A percentile compares a stretch with the other conserved stretches of the same genome.
phyloP scores from a whole-genome alignment of 2,329 filamentous ascomycete species.

The Fragosphaeria purpurea region DNA sequence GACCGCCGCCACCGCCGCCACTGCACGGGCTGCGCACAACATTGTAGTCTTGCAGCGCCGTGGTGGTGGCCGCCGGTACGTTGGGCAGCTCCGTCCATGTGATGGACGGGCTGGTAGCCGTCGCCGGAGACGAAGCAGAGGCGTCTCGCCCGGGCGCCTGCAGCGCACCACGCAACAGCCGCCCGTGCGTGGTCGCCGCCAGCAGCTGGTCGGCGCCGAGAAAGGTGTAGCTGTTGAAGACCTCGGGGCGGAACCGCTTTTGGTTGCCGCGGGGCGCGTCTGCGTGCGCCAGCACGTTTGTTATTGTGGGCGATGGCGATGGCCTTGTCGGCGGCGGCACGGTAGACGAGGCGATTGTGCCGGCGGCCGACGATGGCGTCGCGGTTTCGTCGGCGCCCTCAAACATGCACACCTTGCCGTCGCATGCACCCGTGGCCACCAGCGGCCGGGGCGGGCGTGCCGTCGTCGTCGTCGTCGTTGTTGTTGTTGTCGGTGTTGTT shows the following conservation, averaged over 20 bases:
- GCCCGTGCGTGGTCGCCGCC: slow-evolving; percentile 23
- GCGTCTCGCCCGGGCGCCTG: not conserved
- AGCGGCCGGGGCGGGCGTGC: too few species aligned
- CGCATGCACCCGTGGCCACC: too few species aligned
- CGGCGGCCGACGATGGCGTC: not conserved
- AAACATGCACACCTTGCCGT: too few species aligned
- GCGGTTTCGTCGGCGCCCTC: too few species aligned
- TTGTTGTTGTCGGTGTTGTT: too few species aligned
- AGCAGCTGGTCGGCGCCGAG: slow-evolving; percentile 71
- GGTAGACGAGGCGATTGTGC: not conserved
- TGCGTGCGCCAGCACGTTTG: not conserved
- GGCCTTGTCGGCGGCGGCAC: too few species aligned
- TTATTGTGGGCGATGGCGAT: too few species aligned
- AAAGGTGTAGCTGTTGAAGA: slow-evolving; percentile 39
- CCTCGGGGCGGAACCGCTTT: slow-evolving; percentile 6
- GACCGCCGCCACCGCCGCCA: not conserved
- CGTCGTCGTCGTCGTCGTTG: too few species aligned
- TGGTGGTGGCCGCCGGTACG: slow-evolving; percentile 22
- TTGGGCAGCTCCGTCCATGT: slow-evolving; percentile 34
- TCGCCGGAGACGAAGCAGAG: not conserved
- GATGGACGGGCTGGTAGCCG: not conserved
- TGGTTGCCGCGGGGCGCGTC: not conserved
- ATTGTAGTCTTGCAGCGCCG: slow-evolving; percentile 36
- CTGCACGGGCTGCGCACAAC: slow-evolving; percentile 28
- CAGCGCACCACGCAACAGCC: slow-evolving; percentile 11